phyloP scores from a whole-genome alignment of 768 basidiomycete species.

The Agrocybe chaxingu region DNA sequence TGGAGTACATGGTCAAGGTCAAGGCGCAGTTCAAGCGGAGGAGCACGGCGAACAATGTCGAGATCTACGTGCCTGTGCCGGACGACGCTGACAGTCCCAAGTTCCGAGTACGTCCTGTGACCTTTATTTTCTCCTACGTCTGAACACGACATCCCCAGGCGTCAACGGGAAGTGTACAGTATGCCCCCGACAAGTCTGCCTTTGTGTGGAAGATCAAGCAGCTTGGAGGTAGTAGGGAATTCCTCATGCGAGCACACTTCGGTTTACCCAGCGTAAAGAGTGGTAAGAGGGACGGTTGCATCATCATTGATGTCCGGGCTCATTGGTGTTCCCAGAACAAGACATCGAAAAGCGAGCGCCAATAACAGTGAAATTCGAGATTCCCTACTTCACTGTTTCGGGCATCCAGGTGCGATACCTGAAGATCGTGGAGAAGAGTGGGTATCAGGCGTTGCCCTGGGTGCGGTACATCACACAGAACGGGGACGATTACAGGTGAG shows the following conservation, averaged over 20 bases:
- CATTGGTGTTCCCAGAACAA: constrained; percentile 39
- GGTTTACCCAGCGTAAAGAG: constrained; percentile 90
- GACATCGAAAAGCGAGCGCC: constrained; percentile 89
- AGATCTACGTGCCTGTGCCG: constrained; percentile 98
- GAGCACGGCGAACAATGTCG: constrained; percentile 97
- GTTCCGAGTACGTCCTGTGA: constrained; percentile 69
- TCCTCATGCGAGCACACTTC: constrained; percentile 97
- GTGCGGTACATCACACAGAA: constrained; percentile 93
- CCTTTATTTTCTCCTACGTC: not conserved
- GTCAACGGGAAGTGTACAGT: constrained; percentile 92
- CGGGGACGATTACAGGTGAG: constrained; percentile 85
- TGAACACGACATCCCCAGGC: constrained; percentile 47
- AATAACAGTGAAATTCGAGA: constrained; percentile 96
- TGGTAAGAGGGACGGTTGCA: constrained; percentile 48
- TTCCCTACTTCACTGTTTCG: constrained; percentile 97
- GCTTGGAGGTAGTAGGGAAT: constrained; percentile 92
- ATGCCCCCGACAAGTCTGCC: constrained; percentile 96
- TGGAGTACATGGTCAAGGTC: constrained; percentile 95
- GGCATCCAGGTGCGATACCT: constrained; percentile 97
- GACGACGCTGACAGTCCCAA: constrained; percentile 98
- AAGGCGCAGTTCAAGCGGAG: constrained; percentile 97
- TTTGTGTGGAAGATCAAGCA: constrained; percentile 99
- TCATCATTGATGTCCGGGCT: not conserved
- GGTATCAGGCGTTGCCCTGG: constrained; percentile 96
- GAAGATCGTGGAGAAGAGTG: constrained; percentile 98